These are phyloP conservation scores for Udeniomyces megalosporus DNA, from an alignment of 768 basidiomycete species.

Conservation along the genomic window DNA sequence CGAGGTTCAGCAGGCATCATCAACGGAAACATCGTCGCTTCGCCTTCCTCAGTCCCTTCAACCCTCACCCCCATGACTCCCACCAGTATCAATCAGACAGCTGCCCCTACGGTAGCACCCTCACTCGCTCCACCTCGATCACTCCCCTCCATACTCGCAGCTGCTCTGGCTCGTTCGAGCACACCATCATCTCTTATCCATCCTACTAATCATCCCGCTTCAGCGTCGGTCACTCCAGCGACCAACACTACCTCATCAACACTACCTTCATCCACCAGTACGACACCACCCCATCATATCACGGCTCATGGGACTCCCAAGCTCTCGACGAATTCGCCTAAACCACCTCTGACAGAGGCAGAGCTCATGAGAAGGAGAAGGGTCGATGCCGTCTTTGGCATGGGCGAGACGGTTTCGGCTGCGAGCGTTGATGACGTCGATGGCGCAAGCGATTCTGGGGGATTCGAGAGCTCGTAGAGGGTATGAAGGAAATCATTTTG, in stretches of 20 bases:
- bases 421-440: not conserved
- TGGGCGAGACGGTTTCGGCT: slow-evolving; percentile 20
- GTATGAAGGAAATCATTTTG: not conserved
- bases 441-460: not conserved
- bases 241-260: not conserved
- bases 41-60: not conserved
- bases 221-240: not conserved
- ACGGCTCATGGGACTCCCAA: not conserved
- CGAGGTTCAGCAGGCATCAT: no score
- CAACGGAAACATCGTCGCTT: not conserved
- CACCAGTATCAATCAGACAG: slow-evolving; percentile 24
- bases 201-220: not conserved
- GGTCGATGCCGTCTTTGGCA: slow-evolving; percentile 34
- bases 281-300: no score
- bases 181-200: not conserved
- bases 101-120: not conserved
- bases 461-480: not conserved
- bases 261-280: no score
- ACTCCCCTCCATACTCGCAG: not conserved
- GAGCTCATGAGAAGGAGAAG: slow-evolving; percentile 42
- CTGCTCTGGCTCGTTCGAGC: no score
- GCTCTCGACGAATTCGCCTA: not conserved
- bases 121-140: slow-evolving; percentile 8
- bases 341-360: slow-evolving; percentile 35
- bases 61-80: slow-evolving; percentile 34